phyloP scores from a whole-genome alignment of 163 green algal genomes.

The Scenedesmus sp. region DNA sequence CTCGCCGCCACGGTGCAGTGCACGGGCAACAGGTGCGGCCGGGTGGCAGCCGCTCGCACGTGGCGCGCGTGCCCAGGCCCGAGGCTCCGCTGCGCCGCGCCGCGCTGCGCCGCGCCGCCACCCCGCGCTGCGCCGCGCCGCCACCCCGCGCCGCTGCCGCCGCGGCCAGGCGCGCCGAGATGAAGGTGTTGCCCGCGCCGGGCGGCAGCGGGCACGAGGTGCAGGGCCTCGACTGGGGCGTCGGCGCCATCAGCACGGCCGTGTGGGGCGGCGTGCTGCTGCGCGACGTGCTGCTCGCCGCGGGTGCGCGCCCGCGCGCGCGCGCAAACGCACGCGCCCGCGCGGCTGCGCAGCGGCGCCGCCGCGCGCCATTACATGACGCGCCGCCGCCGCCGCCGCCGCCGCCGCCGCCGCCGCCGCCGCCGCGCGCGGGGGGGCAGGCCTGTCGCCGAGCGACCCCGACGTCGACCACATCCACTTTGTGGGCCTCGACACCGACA shows the following conservation, averaged over 20 bases:
- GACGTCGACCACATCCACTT: slow-evolving; percentile 75
- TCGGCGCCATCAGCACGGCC: slow-evolving; percentile 82
- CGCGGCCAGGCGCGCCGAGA: slow-evolving; percentile 75
- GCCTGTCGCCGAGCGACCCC: slow-evolving; percentile 25
- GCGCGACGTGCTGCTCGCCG: slow-evolving; percentile 78
- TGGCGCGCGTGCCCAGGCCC: neutral
- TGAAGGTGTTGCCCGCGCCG: slow-evolving; percentile 54
- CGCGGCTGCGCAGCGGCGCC: no score
- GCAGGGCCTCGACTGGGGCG: slow-evolving; percentile 84
- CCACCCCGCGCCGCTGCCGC: no score
- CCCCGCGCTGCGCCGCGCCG: no score
- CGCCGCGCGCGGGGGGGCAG: neutral
- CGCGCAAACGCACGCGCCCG: no score
- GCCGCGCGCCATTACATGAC: no score
- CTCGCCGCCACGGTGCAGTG: slow-evolving; percentile 85
- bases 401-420: neutral
- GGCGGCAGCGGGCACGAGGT: slow-evolving; percentile 30
- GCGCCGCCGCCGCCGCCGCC: neutral
- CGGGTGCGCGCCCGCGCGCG: slow-evolving; percentile 43
- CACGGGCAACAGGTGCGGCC: slow-evolving; percentile 61
- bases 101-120: no score
- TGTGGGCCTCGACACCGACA: slow-evolving; percentile 74
- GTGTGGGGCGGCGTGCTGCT: slow-evolving; percentile 77
- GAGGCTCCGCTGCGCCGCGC: slow-evolving; percentile 65
- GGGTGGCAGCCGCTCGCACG: no score